phyloP scores from a whole-genome alignment of 495 filamentous ascomycete genomes.

The Neurospora sp. region DNA sequence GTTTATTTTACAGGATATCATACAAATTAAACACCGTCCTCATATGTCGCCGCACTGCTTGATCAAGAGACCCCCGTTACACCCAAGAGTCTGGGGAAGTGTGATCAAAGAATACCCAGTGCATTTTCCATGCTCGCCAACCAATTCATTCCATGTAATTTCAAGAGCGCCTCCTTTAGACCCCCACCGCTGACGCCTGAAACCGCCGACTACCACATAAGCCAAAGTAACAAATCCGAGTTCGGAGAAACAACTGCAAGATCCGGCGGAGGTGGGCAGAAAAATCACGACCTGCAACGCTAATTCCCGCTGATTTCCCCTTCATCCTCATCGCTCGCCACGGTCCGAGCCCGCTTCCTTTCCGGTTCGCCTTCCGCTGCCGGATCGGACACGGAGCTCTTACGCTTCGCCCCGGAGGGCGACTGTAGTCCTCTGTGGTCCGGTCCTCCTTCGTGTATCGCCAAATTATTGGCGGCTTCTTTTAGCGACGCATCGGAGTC shows the following conservation, averaged over 20 bases:
- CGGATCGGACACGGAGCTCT: conserved; percentile 15
- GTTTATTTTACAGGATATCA: background rate
- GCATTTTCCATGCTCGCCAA: background rate
- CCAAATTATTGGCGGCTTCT: conserved; percentile 34
- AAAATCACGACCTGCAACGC: background rate
- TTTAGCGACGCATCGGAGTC: conserved; percentile 38
- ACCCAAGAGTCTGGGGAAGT: background rate
- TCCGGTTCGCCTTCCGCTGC: conserved; percentile 16
- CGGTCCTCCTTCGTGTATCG: conserved; percentile 22
- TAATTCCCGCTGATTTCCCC: conserved; percentile 11
- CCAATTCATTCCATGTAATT: background rate
- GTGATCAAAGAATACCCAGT: background rate
- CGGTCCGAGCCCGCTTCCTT: conserved; percentile 15
- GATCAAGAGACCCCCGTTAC: background rate
- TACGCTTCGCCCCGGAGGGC: conserved; percentile 20
- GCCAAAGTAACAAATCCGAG: background rate
- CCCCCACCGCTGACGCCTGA: background rate
- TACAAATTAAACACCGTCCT: background rate
- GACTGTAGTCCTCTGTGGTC: conserved; percentile 20
- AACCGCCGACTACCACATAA: background rate
- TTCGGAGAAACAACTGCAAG: background rate
- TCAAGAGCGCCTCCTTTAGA: background rate
- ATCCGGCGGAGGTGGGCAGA: background rate
- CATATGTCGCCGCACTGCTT: background rate
- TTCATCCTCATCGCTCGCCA: conserved; percentile 12